A percentile compares a stretch with the other conserved stretches of the same genome.
Conservation (phyloP, 2,329 filamentous ascomycete species). For the Purpureocillium takamizusanense region DNA sequence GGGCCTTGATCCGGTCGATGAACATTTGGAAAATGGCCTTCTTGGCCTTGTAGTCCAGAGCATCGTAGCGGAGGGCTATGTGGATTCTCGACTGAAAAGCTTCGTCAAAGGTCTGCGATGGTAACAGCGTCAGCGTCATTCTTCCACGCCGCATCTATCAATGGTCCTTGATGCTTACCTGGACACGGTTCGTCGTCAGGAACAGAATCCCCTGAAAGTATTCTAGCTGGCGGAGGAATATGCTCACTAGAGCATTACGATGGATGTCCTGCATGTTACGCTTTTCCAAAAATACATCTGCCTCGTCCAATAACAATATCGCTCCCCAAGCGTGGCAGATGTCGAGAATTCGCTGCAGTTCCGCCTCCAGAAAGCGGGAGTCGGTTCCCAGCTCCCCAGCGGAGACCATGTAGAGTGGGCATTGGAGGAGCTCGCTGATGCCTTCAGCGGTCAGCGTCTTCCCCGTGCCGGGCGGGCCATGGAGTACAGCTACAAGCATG, state of each 20-base stretch:
- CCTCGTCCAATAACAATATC: slow-evolving; percentile 77
- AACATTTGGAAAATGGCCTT: slow-evolving; percentile 79
- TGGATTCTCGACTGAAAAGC: slow-evolving; percentile 86
- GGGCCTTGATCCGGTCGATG: slow-evolving; percentile 59
- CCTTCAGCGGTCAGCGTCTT: slow-evolving; percentile 85
- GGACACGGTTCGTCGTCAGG: slow-evolving; percentile 79
- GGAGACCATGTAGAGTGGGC: slow-evolving; percentile 75
- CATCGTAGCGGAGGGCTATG: slow-evolving; percentile 72
- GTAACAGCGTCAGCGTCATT: no score
- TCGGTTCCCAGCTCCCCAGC: slow-evolving; percentile 78
- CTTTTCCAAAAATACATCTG: slow-evolving; percentile 76
- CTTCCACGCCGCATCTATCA: no score
- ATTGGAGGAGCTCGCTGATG: slow-evolving; percentile 73
- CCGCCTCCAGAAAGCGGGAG: slow-evolving; percentile 60
- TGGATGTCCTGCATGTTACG: slow-evolving; percentile 76
- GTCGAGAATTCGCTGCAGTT: slow-evolving; percentile 76
- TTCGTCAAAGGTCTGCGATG: slow-evolving; percentile 66
- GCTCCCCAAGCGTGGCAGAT: slow-evolving; percentile 82
- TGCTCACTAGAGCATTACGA: slow-evolving; percentile 76
- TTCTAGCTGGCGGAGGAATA: slow-evolving; percentile 79
- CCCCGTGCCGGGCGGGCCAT: slow-evolving; percentile 78
- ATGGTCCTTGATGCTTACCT: slow-evolving; percentile 31
- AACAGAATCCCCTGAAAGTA: slow-evolving; percentile 91
- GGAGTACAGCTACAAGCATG: slow-evolving; percentile 49
- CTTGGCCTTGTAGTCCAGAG: slow-evolving; percentile 63